A percentile compares a stretch with the other conserved stretches of the same genome.
phyloP scores from a whole-genome alignment of 192 early-diverging fungal genomes.

The Coemansia sp. region DNA sequence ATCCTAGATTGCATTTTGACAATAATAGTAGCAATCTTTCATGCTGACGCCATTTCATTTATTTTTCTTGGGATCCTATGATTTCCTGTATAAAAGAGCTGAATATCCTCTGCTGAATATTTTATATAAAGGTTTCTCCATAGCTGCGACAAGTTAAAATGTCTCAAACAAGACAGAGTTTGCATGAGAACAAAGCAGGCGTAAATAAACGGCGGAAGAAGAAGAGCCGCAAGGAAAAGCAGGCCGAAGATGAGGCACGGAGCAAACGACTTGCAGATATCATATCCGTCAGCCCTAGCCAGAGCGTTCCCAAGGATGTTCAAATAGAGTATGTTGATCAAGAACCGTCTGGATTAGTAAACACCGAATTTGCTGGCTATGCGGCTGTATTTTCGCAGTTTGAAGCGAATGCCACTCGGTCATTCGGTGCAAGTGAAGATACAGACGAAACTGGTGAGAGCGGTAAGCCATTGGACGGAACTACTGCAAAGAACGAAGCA shows the following conservation, averaged over 20 bases:
- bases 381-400: slow-evolving; percentile 40
- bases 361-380: slow-evolving; percentile 31
- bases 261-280: slow-evolving; percentile 27
- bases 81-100: not conserved
- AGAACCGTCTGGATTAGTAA: slow-evolving; percentile 10
- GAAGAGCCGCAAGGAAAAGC: slow-evolving; percentile 50
- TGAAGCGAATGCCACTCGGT: slow-evolving; percentile 33
- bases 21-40: not conserved
- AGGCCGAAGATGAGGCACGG: slow-evolving; percentile 29
- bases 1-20: not conserved
- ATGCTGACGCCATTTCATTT: not conserved
- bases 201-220: slow-evolving; percentile 44
- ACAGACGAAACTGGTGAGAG: slow-evolving; percentile 8
- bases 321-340: slow-evolving; percentile 44
- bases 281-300: slow-evolving; percentile 1
- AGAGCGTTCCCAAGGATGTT: slow-evolving; percentile 24
- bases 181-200: not conserved
- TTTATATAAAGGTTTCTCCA: not conserved
- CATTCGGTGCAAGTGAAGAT: slow-evolving; percentile 35
- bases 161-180: not conserved
- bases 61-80: not conserved
- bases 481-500: not conserved
- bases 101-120: not conserved
- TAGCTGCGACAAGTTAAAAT: not conserved
- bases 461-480: not conserved